Base-by-base conservation (phyloP, 1,139 yeast species). In the Suzukiozyma palmioleophila region DNA sequence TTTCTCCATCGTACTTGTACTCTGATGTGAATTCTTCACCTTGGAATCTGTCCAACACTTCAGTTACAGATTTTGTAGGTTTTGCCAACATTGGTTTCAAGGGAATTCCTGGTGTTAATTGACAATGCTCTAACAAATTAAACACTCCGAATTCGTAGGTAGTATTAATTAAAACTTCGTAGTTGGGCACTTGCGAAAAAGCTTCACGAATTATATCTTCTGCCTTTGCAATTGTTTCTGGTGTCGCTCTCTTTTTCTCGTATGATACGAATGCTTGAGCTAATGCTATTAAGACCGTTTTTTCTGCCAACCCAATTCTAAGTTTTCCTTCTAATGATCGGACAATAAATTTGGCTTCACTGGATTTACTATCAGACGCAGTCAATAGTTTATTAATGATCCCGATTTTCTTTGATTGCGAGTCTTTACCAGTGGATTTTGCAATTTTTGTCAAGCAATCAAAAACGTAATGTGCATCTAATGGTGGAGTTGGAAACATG, bases 61-160 rank as follows among this genome's bases (percentile, higher is more conserved):
- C 99, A 24, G 85, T 76, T 34, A 94, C 82, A 2, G 96, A 79
- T 54, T 92, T 92, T 0, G 98, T 90, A 2, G 99, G 98, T 57
- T 92, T 92, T 4, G 99, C 99, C 53, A 92, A 75, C 98, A 92
- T 92, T 0, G 99, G 98, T 56, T 90, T 90, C 51, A 92, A 69
- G 1, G 99, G 99, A 12, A 94, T 81, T 1, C 98, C 97, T 0
- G 98, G 96, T 8, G 83, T 80, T 43, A 92, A 65, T 35, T 79
- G 81, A 52, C 95, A 81, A 49, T 83, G 78, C 10, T 84, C 82
- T 33, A 76, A 66, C 28, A 92, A 59, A 35, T 82, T 69, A 49
- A 70, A 63, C 3, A 90, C 72, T 0, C 97, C 97, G 52, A 77
- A 58, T 27, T 81, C 68, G 44, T 84, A 61, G 2, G 90, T 82